Percentiles rank a stretch among this genome's conserved stretches.
These are phyloP conservation scores for Diaporthe amygdali DNA, from an alignment of 2,329 filamentous ascomycete species.

Conservation along the genomic window DNA sequence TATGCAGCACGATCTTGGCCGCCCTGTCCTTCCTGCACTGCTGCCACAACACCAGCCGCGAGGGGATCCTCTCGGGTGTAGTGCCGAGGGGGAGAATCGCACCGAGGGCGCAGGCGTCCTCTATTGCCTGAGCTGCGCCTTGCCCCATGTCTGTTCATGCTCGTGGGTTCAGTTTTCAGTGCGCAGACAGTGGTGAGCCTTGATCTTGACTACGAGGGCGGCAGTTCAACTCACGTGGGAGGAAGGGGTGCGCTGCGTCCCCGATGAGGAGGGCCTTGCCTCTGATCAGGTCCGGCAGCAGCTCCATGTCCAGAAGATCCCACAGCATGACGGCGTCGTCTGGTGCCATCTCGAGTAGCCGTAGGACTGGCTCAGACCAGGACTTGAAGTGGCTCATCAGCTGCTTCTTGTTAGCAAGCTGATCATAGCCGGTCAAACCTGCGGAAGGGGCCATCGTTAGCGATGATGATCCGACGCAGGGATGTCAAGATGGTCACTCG, in stretches of 20 bases:
- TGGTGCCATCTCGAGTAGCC: slow-evolving; percentile 13
- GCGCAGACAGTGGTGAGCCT: too few relatives aligned
- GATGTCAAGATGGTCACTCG: neutral
- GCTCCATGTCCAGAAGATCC: slow-evolving; percentile 24
- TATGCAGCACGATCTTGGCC: neutral
- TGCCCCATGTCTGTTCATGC: slow-evolving; percentile 19
- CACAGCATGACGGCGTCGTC: slow-evolving; percentile 18
- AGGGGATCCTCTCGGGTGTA: neutral
- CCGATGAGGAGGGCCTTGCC: slow-evolving; percentile 31
- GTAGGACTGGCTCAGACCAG: neutral
- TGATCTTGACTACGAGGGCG: neutral
- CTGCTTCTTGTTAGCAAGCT: slow-evolving; percentile 18
- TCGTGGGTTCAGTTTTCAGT: neutral
- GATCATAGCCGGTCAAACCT: slow-evolving; percentile 24
- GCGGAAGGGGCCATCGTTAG: neutral
- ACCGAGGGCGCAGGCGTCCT: slow-evolving; percentile 19
- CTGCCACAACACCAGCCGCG: slow-evolving; percentile 20
- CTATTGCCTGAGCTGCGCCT: slow-evolving; percentile 25
- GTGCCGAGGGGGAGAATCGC: slow-evolving; percentile 11
- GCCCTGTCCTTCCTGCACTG: slow-evolving; percentile 13
- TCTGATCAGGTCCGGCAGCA: slow-evolving; percentile 26
- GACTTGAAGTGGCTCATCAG: slow-evolving; percentile 9
- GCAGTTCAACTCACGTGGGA: slow-evolving; percentile 26
- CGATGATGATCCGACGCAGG: neutral
- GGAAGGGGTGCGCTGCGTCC: slow-evolving; percentile 32